Evolutionary conservation across 1,284 basidiomycete species (phyloP), one percentile per base, ranked within the genome.

Genomic region (Sanghuangporus weigelae): DNA sequence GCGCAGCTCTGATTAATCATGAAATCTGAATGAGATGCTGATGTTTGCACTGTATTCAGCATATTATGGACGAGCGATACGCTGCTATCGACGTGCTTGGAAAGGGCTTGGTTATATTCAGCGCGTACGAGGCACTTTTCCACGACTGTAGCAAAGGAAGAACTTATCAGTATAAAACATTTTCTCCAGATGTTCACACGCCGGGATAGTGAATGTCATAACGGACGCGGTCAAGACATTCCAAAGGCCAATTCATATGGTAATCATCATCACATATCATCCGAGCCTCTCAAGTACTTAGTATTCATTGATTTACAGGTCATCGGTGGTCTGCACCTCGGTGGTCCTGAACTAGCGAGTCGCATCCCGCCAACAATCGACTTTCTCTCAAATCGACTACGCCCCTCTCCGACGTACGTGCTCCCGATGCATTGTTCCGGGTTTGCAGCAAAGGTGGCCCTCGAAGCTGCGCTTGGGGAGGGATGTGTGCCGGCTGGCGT

Each of bases 381-480:
- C 36, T 93, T 91, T 73, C 75, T 93, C 39, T 79, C 85, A 0
- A 75, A 79, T 26, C 72, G 79, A 59, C 73, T 93, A 35, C 71
- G 77, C 11, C 90, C 90, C 4, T 74, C 82, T 0, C 90, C 89
- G 0, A 80, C 79, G 0, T 93, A 87, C 68, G 75, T 93, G 46
- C 78, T 93, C 0, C 92, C 92, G 0, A 89, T 94, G 84, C 92
- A 93, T 73, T 93, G 92, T 69, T 84, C 89, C 1, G 91, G 92
- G 0, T 90, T 93, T 69, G 79, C 81, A 38, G 82, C 81, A 35
- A 90, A 93, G 71, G 72, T 89, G 1, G 87, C 85, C 4, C 74
- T 94, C 66, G 83, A 86, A 69, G 74, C 75, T 7, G 88, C 82
- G 1, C 77, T 94, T 12, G 91, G 90, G 19, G 83, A 89, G 57